These are phyloP conservation scores for Leptographium procerum DNA, from an alignment of 2,329 filamentous ascomycete genomes.

Conservation along the genomic window DNA sequence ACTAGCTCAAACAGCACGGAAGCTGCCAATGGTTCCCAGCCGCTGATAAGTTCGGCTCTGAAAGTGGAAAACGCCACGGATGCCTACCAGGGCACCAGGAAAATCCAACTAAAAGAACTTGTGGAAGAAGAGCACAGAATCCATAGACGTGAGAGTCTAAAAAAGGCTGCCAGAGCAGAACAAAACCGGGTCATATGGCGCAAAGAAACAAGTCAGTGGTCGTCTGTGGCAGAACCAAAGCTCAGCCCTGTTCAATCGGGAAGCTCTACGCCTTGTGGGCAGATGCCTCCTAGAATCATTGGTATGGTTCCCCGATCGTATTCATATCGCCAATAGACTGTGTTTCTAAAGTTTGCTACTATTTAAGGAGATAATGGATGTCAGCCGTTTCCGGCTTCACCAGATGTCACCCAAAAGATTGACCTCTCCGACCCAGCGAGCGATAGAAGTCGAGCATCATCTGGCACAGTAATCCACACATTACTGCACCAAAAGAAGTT, in stretches of 20 bases:
- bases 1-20: slow-evolving; percentile 30
- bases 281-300: too few species aligned
- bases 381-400: too few species aligned
- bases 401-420: too few species aligned
- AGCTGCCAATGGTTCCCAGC: slow-evolving; percentile 6
- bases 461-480: slow-evolving; percentile 27
- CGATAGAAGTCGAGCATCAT: slow-evolving; percentile 16
- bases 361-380: too few species aligned
- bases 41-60: slow-evolving; percentile 20
- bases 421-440: slow-evolving; percentile 1
- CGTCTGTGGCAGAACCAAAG: slow-evolving; percentile 35
- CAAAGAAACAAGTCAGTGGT: slow-evolving; percentile 36
- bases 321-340: too few species aligned
- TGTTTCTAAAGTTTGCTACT: too few species aligned
- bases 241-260: slow-evolving; percentile 38
- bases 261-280: slow-evolving; percentile 10
- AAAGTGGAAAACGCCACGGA: slow-evolving; percentile 23
- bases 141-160: slow-evolving; percentile 30
- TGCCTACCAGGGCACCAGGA: slow-evolving; percentile 28
- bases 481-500: slow-evolving; percentile 8
- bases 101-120: slow-evolving; percentile 28
- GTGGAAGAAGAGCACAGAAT: slow-evolving; percentile 23
- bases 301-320: too few species aligned
- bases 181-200: slow-evolving; percentile 30
- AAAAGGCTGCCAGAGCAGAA: slow-evolving; percentile 23